Evolutionary conservation across 495 filamentous ascomycete species (phyloP), one percentile per base, ranked within the genome.

Genomic region (Oleoguttula mirabilis): DNA sequence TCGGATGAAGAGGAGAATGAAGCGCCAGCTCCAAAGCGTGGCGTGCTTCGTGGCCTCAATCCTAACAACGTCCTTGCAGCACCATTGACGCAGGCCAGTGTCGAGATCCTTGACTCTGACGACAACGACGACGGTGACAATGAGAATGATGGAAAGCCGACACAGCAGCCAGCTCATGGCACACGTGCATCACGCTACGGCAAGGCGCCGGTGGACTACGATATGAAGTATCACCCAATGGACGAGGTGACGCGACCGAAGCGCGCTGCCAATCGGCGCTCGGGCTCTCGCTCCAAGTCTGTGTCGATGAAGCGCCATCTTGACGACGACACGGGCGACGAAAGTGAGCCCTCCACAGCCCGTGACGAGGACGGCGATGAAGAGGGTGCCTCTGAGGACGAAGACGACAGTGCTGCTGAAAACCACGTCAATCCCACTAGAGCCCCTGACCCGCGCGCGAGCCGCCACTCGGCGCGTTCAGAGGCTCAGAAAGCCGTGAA

Each of bases 171-270:
- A n/a, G n/a, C n/a, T n/a, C 31, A 43, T 15, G 19, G 7, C 15
- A 43, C 41, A 6, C 30, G 41, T 6, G 14, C 19, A 11, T 36
- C 41, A 8, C 41, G 41, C 5, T 20, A 43, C 21, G 39, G 39
- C 5, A 12, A 39, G 17, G 10, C 39, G 10, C 5, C 20, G 11
- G 35, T 28, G 6, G 34, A 47, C 23, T 63, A 63, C 32, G 56
- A 62, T 16, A 41, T 50, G 45, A 56, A 56, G 43, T 57, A 51
- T 20, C 60, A 64, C 45, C 60, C 60, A 15, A 57, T 63, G 51
- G 60, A 60, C 27, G 51, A 54, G 19, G 28, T 52, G 11, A 32
- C 55, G 11, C 33, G 43, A 17, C 60, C 58, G 2, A 42, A 25
- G 10, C 44, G 27, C 2, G 48, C 60, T 11, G 52, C 55, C 8